Percentiles rank a stretch among this genome's conserved stretches.
phyloP scores from a whole-genome alignment of 345 rosid genomes.

The Noccaea caerulescens region DNA sequence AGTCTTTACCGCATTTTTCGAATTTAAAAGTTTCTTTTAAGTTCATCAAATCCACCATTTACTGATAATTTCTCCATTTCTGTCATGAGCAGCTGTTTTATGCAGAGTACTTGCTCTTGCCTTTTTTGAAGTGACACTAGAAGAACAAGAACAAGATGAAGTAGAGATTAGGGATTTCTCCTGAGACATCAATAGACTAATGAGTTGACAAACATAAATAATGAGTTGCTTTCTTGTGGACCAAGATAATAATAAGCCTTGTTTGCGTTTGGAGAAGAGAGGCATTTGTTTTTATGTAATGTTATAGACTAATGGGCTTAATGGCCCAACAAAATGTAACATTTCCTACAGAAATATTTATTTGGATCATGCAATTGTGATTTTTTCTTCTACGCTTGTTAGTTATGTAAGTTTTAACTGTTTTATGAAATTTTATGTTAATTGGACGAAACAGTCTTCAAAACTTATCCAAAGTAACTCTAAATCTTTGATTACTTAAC shows the following conservation, averaged over 20 bases:
- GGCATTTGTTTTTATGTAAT: too few species aligned
- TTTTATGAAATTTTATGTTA: too few species aligned
- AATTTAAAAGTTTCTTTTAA: background rate
- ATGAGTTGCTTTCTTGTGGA: background rate
- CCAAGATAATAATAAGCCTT: background rate
- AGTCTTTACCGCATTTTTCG: background rate
- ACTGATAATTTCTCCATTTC: conserved; percentile 13
- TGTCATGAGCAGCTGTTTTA: conserved; percentile 73
- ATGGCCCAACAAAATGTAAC: background rate
- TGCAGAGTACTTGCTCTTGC: conserved; percentile 88
- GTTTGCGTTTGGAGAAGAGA: background rate
- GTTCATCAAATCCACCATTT: conserved; percentile 15
- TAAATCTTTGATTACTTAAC: too few species aligned
- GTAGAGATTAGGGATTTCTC: conserved; percentile 24
- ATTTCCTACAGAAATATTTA: too few species aligned
- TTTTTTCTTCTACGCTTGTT: too few species aligned
- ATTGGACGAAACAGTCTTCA: too few species aligned
- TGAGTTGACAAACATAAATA: background rate
- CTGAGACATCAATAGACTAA: conserved; percentile 1
- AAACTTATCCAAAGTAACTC: too few species aligned
- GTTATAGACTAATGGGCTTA: too few species aligned
- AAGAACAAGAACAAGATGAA: conserved; percentile 22
- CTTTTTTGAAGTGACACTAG: conserved; percentile 61
- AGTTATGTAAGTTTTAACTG: too few species aligned
- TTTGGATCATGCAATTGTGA: too few species aligned